These are phyloP conservation scores for Acanthamoeba healyi DNA, from an alignment of 208 protist species.

Conservation along the genomic window DNA sequence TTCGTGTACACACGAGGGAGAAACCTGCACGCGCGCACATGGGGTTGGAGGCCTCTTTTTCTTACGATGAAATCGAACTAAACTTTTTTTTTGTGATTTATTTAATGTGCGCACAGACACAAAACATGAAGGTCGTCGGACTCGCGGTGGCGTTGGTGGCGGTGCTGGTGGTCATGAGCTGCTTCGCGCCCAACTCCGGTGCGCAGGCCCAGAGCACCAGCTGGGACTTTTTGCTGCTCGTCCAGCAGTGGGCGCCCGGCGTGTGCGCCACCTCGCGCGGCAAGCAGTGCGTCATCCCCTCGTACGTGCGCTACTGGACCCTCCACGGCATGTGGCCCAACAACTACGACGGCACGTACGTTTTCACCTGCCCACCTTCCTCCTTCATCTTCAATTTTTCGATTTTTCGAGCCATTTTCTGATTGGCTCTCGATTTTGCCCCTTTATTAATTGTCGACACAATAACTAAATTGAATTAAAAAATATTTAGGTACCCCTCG, in stretches of 20 bases:
- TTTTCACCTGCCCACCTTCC: background rate
- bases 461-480: background rate
- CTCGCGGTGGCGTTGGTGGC: conserved; percentile 13
- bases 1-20: too few relatives aligned
- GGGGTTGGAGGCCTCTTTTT: too few relatives aligned
- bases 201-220: conserved; percentile 8
- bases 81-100: background rate
- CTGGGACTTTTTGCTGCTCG: conserved; percentile 72
- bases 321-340: conserved; percentile 75
- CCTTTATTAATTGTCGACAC: background rate
- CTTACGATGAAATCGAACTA: background rate
- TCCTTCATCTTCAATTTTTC: background rate
- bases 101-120: background rate
- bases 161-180: conserved; percentile 19
- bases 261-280: conserved; percentile 57
- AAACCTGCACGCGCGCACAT: too few relatives aligned
- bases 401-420: background rate
- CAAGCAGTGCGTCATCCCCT: conserved; percentile 58
- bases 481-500: background rate
- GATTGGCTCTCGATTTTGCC: background rate
- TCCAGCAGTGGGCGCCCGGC: conserved; percentile 72
- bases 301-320: conserved; percentile 70
- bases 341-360: conserved; percentile 53
- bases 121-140: conserved; percentile 12
- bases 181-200: background rate